Conservation (phyloP, 2,329 filamentous ascomycete genomes). For the Elsinoe necatrix region DNA sequence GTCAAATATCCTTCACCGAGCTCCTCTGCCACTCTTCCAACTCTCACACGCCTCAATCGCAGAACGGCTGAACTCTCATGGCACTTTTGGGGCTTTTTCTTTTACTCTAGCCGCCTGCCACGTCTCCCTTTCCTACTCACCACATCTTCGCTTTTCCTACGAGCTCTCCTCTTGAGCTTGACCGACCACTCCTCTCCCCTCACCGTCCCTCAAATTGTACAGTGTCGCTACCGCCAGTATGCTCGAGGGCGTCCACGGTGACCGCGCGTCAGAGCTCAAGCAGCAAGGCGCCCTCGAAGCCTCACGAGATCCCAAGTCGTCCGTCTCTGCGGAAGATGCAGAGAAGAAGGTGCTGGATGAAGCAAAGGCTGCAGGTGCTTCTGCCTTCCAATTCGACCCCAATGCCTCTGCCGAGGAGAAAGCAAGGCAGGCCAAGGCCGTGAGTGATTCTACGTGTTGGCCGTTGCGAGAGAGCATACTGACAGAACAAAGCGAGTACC, state of each 20-base stretch:
- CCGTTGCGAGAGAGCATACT: conserved; percentile 2
- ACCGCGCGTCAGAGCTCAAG: conserved; percentile 57
- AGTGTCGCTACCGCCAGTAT: conserved; percentile 22
- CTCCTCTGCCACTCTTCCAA: not conserved
- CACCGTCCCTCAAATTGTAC: conserved; percentile 17
- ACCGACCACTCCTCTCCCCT: not conserved
- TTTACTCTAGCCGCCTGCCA: not conserved
- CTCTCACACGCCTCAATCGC: not conserved
- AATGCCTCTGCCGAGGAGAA: conserved; percentile 78
- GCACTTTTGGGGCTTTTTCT: conserved; percentile 4
- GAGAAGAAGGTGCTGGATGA: conserved; percentile 67
- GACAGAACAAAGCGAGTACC: conserved; percentile 47
- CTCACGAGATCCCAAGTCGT: conserved; percentile 60
- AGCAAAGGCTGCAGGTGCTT: conserved; percentile 66
- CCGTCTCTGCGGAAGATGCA: conserved; percentile 60
- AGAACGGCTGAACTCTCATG: conserved; percentile 1
- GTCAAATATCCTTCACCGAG: not conserved
- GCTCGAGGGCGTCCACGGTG: conserved; percentile 26
- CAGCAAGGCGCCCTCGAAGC: conserved; percentile 72
- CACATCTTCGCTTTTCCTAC: not conserved
- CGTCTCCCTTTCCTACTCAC: not conserved
- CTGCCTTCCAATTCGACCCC: conserved; percentile 80
- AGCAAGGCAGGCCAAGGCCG: conserved; percentile 65
- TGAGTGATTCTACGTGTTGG: conserved; percentile 39
- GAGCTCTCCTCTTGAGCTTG: not conserved